Percentiles rank a stretch among this genome's conserved stretches.
Evolutionary conservation across 495 filamentous ascomycete genomes (phyloP).

Genomic region (Letharia lupina): DNA sequence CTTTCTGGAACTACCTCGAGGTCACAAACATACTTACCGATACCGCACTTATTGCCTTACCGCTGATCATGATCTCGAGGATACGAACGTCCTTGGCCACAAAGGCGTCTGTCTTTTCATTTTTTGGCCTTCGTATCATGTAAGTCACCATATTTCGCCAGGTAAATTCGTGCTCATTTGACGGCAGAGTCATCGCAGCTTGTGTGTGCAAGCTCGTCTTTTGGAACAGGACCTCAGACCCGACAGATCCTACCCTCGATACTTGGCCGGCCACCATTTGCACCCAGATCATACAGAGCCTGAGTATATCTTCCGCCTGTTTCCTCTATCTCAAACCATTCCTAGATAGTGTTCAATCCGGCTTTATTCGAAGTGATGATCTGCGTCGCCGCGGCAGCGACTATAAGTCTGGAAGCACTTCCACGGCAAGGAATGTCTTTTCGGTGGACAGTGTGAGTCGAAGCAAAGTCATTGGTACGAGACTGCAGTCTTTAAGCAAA

Average conservation of each 20-base stretch:
- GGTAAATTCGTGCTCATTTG: background rate
- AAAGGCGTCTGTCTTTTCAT: slow-evolving; percentile 28
- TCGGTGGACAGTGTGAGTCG: background rate
- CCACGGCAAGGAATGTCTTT: background rate
- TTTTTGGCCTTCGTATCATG: slow-evolving; percentile 35
- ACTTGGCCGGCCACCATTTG: slow-evolving; percentile 30
- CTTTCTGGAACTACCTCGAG: slow-evolving; percentile 34
- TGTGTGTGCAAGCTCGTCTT: slow-evolving; percentile 31
- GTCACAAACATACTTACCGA: slow-evolving; percentile 40
- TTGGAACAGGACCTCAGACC: slow-evolving; percentile 20
- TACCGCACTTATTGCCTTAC: slow-evolving; percentile 32
- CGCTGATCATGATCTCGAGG: slow-evolving; percentile 32
- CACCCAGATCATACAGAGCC: slow-evolving; percentile 32
- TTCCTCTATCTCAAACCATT: slow-evolving; percentile 42
- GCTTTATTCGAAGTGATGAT: slow-evolving; percentile 35
- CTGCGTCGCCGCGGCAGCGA: slow-evolving; percentile 24
- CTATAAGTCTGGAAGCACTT: background rate
- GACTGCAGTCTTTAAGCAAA: slow-evolving; percentile 1
- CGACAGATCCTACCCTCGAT: slow-evolving; percentile 25
- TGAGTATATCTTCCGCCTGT: slow-evolving; percentile 39
- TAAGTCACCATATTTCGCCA: slow-evolving; percentile 23
- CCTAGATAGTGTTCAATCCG: slow-evolving; percentile 37
- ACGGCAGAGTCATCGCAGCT: slow-evolving; percentile 29
- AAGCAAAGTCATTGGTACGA: background rate
- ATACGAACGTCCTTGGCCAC: slow-evolving; percentile 31